phyloP scores from a whole-genome alignment of 2,329 filamentous ascomycete species.

The Trichoderma endophyticum region DNA sequence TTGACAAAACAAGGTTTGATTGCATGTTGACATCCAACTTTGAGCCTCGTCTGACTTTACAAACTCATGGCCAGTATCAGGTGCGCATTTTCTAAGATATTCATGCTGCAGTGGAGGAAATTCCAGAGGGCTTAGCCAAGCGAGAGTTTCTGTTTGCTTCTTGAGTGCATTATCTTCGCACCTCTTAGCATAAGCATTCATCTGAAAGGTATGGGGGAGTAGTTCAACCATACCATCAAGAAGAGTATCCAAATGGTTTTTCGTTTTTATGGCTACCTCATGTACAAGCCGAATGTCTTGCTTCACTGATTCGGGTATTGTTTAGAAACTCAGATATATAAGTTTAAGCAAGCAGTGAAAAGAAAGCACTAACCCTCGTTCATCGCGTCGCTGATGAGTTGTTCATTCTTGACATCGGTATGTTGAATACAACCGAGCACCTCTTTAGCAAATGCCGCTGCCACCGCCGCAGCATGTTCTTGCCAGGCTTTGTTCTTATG shows the following conservation, averaged over 20 bases:
- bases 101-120: neutral
- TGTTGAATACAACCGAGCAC: neutral
- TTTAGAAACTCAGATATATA: too few relatives aligned
- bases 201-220: too few relatives aligned
- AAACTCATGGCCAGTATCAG: neutral
- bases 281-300: too few relatives aligned
- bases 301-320: too few relatives aligned
- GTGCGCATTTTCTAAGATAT: neutral
- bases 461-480: neutral
- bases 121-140: neutral
- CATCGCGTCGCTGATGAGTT: neutral
- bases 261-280: too few relatives aligned
- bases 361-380: neutral
- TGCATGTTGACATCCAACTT: neutral
- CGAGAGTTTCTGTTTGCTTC: neutral
- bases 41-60: neutral
- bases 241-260: neutral
- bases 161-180: neutral
- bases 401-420: neutral
- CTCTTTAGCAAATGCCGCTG: neutral
- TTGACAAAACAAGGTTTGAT: neutral
- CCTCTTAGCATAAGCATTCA: too few relatives aligned
- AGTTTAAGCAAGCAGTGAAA: neutral
- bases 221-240: neutral
- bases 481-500: constrained; percentile 16